Conservation (phyloP, 192 early-diverging fungal genomes). For the Oehlia diaphana region DNA sequence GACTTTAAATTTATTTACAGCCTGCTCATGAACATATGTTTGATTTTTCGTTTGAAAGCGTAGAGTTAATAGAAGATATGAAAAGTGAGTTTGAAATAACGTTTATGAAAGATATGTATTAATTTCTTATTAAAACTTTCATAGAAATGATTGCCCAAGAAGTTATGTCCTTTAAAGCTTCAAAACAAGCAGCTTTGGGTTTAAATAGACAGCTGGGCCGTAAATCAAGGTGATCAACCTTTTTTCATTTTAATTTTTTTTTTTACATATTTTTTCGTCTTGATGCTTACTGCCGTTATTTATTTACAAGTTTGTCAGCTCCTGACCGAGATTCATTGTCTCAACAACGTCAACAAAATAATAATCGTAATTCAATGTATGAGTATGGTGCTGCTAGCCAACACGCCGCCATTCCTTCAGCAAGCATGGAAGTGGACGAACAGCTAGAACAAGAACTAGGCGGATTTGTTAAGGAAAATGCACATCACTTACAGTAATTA, state of each 20-base stretch:
- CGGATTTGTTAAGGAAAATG: slow-evolving; percentile 26
- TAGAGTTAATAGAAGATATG: slow-evolving; percentile 79
- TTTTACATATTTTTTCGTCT: slow-evolving; percentile 18
- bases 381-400: slow-evolving; percentile 45
- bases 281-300: slow-evolving; percentile 31
- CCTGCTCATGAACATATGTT: slow-evolving; percentile 67
- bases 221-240: slow-evolving; percentile 37
- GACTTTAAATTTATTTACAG: slow-evolving; percentile 26
- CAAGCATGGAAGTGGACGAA: slow-evolving; percentile 55
- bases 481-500: background rate
- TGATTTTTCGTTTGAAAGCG: slow-evolving; percentile 84
- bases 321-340: slow-evolving; percentile 46
- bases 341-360: slow-evolving; percentile 37
- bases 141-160: slow-evolving; percentile 79
- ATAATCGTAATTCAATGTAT: slow-evolving; percentile 44
- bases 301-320: slow-evolving; percentile 45
- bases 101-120: background rate
- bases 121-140: slow-evolving; percentile 31
- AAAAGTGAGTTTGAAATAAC: slow-evolving; percentile 48
- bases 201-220: slow-evolving; percentile 39
- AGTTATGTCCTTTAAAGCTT: slow-evolving; percentile 76
- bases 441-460: slow-evolving; percentile 55
- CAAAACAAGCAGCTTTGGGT: slow-evolving; percentile 51
- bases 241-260: background rate
- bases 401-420: slow-evolving; percentile 34